Evolutionary conservation across 805 yeast species (phyloP).

Genomic region (Hanseniaspora mollemarum): DNA sequence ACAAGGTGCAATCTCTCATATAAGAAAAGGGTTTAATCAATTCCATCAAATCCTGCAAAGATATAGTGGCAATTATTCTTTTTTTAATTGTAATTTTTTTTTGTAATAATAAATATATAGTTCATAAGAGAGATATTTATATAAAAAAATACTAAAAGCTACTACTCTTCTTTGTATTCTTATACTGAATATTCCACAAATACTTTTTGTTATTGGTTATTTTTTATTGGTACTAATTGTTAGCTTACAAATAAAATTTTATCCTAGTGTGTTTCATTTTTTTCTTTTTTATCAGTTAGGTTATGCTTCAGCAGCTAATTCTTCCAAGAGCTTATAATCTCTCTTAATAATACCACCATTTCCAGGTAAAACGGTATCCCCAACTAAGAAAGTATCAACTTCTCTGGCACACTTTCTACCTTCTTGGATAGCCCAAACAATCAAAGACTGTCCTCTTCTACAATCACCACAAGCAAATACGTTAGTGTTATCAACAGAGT

Average conservation of each 20-base stretch:
- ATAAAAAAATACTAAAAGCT: slow-evolving; percentile 4
- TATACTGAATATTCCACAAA: background rate
- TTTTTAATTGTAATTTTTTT: background rate
- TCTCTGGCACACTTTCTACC: slow-evolving; percentile 97
- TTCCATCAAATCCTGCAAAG: no score
- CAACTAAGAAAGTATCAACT: slow-evolving; percentile 71
- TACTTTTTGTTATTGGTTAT: background rate
- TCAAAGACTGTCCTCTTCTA: slow-evolving; percentile 94
- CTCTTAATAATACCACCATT: slow-evolving; percentile 87
- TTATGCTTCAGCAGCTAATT: slow-evolving; percentile 42
- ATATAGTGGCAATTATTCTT: background rate
- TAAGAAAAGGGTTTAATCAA: background rate
- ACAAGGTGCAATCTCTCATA: background rate
- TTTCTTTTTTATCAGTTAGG: background rate
- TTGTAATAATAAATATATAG: background rate
- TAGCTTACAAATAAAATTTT: background rate
- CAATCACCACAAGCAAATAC: slow-evolving; percentile 96
- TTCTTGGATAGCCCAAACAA: slow-evolving; percentile 99
- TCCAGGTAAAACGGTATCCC: slow-evolving; percentile 76
- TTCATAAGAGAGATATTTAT: background rate
- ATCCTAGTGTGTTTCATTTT: background rate
- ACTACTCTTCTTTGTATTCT: slow-evolving; percentile 9
- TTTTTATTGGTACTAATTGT: background rate
- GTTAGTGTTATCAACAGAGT: slow-evolving; percentile 56
- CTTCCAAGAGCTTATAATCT: slow-evolving; percentile 64